Base-by-base conservation (phyloP, 169 alveolate genomes). In the Babesia ovata region DNA sequence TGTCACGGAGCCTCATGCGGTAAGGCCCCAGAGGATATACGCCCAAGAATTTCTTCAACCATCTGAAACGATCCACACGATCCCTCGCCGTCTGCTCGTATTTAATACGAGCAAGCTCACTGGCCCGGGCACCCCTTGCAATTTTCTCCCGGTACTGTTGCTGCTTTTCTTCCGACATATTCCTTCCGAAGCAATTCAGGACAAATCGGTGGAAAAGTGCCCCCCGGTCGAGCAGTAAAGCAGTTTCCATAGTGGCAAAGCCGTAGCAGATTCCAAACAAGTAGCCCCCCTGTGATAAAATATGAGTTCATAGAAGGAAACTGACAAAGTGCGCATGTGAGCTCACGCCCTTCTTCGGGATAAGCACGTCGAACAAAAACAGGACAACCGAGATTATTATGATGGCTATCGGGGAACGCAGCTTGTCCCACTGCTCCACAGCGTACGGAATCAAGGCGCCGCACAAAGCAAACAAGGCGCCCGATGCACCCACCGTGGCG, bases 401-500 rank as follows among this genome's bases (percentile, higher is more conserved):
- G 13, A 91, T 75, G 69, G 81, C 75, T 45, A 83, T 54, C 0
- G 95, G 95, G 9, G 92, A 21, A 4, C 93, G 93, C 24, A 92
- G 77, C 0, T 93, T 75, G 28, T 91, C 81, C 95, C 95, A 92
- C 75, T 91, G 92, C 65, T 92, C 95, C 48, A 86, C 76, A 36
- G 73, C 46, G 66, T 92, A 93, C 3, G 96, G 92, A 22, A 94
- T 69, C 33, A 93, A 61, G 16, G 94, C 96, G 26, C 96, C 97
- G 56, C 88, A 75, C 22, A 94, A 79, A 19, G 96, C 96, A 66
- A 86, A 94, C 21, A 94, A 65, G 1, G 95, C 91, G 16, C 97
- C 97, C 0, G 97, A 94, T 4, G 96, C 92, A 9, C 97, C 97
- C 54, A 92, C 92, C 0, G 96, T 84, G 21, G 84, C 63, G 52